Percentiles rank a stretch among this genome's conserved stretches.
These are phyloP conservation scores for Phytophthora hybrid DNA, from an alignment of 352 stramenopile genomes.

Conservation along the genomic window DNA sequence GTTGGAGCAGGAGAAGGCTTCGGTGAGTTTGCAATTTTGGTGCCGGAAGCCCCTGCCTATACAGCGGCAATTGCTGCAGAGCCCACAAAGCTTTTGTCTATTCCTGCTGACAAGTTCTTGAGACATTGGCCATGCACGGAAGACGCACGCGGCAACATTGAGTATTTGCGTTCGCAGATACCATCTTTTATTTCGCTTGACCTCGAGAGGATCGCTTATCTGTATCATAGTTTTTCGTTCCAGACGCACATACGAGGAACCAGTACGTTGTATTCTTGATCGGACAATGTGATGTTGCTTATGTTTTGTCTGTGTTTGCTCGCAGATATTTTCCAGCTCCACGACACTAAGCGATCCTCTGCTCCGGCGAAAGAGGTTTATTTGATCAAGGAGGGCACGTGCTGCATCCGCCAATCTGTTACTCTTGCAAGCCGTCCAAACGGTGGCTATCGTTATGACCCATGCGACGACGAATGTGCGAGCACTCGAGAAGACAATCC, in stretches of 20 bases:
- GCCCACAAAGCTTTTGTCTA: conserved; percentile 60
- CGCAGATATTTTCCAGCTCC: conserved; percentile 53
- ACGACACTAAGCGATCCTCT: conserved; percentile 18
- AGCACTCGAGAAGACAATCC: neutral
- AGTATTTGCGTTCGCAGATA: conserved; percentile 55
- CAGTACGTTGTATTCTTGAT: conserved; percentile 35
- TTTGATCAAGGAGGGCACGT: conserved; percentile 64
- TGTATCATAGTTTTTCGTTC: conserved; percentile 66
- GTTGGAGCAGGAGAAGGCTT: conserved; percentile 54
- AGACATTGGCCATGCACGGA: conserved; percentile 50
- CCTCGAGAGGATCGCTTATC: conserved; percentile 61
- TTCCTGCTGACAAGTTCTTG: conserved; percentile 55
- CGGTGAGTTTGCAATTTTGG: conserved; percentile 71
- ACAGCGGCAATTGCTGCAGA: conserved; percentile 59
- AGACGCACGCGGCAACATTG: conserved; percentile 50
- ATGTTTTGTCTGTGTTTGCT: conserved; percentile 5
- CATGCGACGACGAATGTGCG: conserved; percentile 7
- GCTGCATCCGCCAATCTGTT: conserved; percentile 51
- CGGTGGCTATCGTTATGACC: neutral
- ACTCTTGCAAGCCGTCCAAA: conserved; percentile 15
- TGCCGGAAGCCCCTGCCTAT: conserved; percentile 43
- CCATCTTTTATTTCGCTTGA: conserved; percentile 56
- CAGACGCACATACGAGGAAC: conserved; percentile 51
- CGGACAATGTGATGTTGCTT: neutral
- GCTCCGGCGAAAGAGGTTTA: conserved; percentile 36